Evolutionary conservation across 2,329 filamentous ascomycete species (phyloP), one percentile per base, ranked within the genome.

Genomic region (Penicillium sp.): DNA sequence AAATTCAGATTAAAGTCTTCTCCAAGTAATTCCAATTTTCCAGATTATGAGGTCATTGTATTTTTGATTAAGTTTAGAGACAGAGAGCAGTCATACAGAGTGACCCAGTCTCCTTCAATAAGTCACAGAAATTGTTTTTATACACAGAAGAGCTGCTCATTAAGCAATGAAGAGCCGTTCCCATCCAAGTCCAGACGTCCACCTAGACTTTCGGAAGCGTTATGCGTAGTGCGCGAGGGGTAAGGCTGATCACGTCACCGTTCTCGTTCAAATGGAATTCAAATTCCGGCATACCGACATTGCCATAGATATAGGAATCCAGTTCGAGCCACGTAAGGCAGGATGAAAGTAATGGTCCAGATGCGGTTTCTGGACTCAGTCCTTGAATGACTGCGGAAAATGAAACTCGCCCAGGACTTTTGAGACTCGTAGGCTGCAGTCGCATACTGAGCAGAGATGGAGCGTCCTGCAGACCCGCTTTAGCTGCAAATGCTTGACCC

Each of bases 341-440:
- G 1, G 60, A 43, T 2, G 40, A 38, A 42, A 49, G 13, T 22
- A 64, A 16, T 3, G 65, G 59, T 1, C 66, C 66, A 45, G 49
- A 52, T 19, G 55, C n/a, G 13, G 11, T 0, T 16, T 55, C n/a
- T 0, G 35, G 11, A 4, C 14, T 52, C 22, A 30, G 25, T 13
- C 54, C 49, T 3, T 33, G 61, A 3, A 67, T 67, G 26, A 71
- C 60, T 33, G 65, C 4, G 60, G 59, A 60, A 68, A 71, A 1
- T 60, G 60, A 14, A 68, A 45, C n/a, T 51, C 40, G 49, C 1
- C 53, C 61, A 2, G 51, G 19, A 4, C 53, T 55, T 40, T 59
- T 30, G 2, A 71, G 65, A 8, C 64, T 63, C 10, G 63, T 70
- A 5, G 64, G 68, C 51, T 71, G 69, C 33, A 68, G 46, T 3